Base-by-base conservation (phyloP, 345 rosid genomes). In the Boechera stricta region DNA sequence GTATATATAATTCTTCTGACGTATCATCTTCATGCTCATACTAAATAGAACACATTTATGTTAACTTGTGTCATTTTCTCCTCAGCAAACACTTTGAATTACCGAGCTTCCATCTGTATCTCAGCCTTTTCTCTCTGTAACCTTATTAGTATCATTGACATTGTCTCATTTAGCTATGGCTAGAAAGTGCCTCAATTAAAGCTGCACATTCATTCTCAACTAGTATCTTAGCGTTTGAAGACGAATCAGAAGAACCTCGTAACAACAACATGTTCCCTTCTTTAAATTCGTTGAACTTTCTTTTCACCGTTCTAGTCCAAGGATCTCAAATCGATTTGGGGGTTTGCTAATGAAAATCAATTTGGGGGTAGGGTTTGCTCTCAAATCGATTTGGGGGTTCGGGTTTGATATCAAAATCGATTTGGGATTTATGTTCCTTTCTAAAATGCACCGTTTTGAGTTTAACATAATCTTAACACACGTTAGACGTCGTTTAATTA, bases 91-190 rank as follows among this genome's bases (percentile, higher is more conserved):
- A 84, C 85, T 84, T 90, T 89, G 77, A 92, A 92, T 51, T 92
- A 96, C 73, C 94, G 62, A 7, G 96, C 87, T 78, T 92, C 98
- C 96, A 92, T 90, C 76, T 92, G 96, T 56, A 89, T 82, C 86
- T 92, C 98, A 2, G 98, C 94, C 81, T 92, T 92, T 85, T 92
- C 96, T 83, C 94, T 90, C 81, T 92, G 98, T 80, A 92, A 71
- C 86, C 96, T 92, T 79, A 92, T 18, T 18, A 18, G 66, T 38
- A 92, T 90, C 98, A 92, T 92, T 6, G 96, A 90, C 98, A 92
- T 92, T 9, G 96, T 92, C 84, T 92, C 98, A 52, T 82, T 60
- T 81, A 62, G 60, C 86, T 90, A 60, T 92, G 96, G 76, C 74
- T 82, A 66, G 84, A 73, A 55, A 92, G 91, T 59, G 79, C 85